phyloP scores from a whole-genome alignment of 2,329 filamentous ascomycete genomes.

The Didymella keratinophila region DNA sequence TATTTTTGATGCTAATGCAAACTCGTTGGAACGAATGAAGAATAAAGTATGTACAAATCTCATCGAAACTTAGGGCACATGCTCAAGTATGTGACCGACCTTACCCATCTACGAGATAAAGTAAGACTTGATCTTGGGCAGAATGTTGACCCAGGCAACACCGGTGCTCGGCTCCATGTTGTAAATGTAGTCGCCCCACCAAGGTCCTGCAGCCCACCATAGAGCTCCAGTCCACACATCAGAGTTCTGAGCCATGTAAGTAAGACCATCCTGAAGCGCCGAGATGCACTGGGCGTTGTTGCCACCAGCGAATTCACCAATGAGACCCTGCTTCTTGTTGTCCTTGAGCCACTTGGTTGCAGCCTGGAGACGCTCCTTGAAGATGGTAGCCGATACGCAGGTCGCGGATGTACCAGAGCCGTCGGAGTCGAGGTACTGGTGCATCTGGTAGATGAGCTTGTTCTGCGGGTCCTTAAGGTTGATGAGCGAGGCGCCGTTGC shows the following conservation, averaged over 20 bases:
- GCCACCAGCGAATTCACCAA: constrained; percentile 65
- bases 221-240: constrained; percentile 63
- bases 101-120: constrained; percentile 25
- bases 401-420: constrained; percentile 60
- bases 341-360: constrained; percentile 64
- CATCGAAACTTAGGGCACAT: not conserved
- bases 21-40: not conserved
- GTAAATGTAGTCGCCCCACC: constrained; percentile 59
- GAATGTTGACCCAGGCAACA: constrained; percentile 49
- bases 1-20: not conserved
- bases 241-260: constrained; percentile 57
- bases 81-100: not conserved
- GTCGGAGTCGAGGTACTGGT: constrained; percentile 67
- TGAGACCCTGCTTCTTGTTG: constrained; percentile 61
- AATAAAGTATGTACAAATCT: constrained; percentile 11
- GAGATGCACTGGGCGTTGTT: constrained; percentile 59
- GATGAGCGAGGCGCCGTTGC: constrained; percentile 56
- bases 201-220: constrained; percentile 66
- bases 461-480: constrained; percentile 60
- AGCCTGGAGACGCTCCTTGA: constrained; percentile 58
- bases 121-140: constrained; percentile 49
- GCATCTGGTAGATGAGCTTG: constrained; percentile 68
- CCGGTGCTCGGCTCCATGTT: constrained; percentile 60
- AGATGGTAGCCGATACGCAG: constrained; percentile 64
- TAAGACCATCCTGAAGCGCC: constrained; percentile 60